Percentiles rank a stretch among this genome's conserved stretches.
These are phyloP conservation scores for Russula virescens DNA, from an alignment of 768 basidiomycete genomes.

Conservation along the genomic window DNA sequence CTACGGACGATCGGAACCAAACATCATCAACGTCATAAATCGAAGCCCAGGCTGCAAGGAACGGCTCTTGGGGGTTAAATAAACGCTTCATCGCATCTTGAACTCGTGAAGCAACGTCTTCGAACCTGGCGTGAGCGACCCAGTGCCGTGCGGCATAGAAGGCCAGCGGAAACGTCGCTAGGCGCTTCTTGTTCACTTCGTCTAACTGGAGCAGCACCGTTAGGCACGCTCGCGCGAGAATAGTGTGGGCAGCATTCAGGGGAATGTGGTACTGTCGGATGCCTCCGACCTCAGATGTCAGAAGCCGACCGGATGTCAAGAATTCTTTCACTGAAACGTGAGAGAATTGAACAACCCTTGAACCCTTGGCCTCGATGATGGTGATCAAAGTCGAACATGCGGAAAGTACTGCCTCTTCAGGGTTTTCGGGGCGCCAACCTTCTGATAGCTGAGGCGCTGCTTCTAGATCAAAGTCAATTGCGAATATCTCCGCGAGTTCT, in stretches of 20 bases:
- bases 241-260: no score
- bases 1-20: neutral
- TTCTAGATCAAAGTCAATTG: neutral
- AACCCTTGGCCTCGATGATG: no score
- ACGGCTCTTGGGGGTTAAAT: neutral
- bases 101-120: neutral
- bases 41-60: neutral
- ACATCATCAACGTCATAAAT: neutral
- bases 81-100: no score
- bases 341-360: no score
- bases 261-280: no score
- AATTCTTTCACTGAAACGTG: conserved; percentile 4
- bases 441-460: neutral
- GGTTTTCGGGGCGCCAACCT: no score
- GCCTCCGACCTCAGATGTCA: neutral
- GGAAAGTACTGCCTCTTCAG: no score
- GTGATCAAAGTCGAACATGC: no score
- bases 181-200: no score
- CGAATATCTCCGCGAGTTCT: conserved; percentile 3
- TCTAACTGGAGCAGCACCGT: no score
- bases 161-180: no score
- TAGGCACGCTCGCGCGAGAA: no score
- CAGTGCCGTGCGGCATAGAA: neutral
- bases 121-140: neutral
- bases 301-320: conserved; percentile 4